Conservation (phyloP, 768 basidiomycete genomes). For the Boletus huronensis region DNA sequence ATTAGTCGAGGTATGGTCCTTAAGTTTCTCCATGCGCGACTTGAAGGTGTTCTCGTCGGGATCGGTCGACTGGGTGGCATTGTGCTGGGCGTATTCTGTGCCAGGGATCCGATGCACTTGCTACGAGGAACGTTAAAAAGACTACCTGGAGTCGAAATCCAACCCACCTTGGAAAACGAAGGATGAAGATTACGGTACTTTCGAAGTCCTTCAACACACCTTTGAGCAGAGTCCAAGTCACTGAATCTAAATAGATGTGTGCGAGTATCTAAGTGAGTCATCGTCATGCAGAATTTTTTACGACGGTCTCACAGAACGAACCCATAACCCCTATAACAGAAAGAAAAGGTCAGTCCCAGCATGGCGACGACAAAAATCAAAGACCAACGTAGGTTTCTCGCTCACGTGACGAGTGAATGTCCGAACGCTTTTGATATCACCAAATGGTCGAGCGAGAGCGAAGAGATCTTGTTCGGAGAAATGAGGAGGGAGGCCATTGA, state of each 20-base stretch:
- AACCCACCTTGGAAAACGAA: constrained; percentile 75
- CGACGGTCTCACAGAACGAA: constrained; percentile 64
- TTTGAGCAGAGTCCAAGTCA: constrained; percentile 62
- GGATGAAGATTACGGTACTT: constrained; percentile 78
- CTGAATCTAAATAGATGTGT: constrained; percentile 51
- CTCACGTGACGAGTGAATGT: constrained; percentile 83
- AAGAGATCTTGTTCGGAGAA: constrained; percentile 78
- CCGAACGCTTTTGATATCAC: constrained; percentile 70
- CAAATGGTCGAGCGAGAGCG: constrained; percentile 68
- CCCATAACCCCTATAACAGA: constrained; percentile 60
- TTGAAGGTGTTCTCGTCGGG: constrained; percentile 54
- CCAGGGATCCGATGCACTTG: constrained; percentile 83
- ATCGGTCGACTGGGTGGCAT: constrained; percentile 21
- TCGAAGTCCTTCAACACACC: constrained; percentile 68
- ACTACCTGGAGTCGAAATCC: background rate
- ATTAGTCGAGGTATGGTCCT: constrained; percentile 67
- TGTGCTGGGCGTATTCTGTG: constrained; percentile 52
- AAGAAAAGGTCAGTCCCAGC: background rate
- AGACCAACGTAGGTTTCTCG: constrained; percentile 54
- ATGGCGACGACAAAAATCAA: constrained; percentile 6
- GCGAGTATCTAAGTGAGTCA: background rate
- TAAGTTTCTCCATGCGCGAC: constrained; percentile 72
- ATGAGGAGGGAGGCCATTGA: constrained; percentile 82
- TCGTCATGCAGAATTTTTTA: background rate
- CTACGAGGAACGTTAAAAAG: constrained; percentile 26